Percentiles rank a stretch among this genome's conserved stretches.
Conservation (phyloP, 768 basidiomycete genomes). For the Suillus americanus region DNA sequence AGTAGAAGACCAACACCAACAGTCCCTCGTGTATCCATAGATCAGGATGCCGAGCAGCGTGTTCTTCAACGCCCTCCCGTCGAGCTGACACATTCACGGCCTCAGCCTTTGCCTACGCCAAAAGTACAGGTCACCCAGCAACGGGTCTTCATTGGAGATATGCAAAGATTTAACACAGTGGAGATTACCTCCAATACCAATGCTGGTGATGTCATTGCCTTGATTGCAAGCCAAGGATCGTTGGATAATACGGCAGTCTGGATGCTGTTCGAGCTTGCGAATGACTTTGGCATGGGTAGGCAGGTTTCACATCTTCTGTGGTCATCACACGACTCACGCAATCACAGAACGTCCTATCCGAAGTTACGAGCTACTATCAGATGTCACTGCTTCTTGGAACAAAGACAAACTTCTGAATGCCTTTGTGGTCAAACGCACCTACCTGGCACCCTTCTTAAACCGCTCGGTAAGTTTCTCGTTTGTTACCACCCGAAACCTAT, state of each 20-base stretch:
- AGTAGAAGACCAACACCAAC: constrained; percentile 19
- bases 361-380: constrained; percentile 79
- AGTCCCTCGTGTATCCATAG: constrained; percentile 21
- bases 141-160: constrained; percentile 74
- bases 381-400: constrained; percentile 87
- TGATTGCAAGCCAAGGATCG: constrained; percentile 65
- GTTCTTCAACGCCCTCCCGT: constrained; percentile 32
- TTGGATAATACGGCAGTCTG: constrained; percentile 69
- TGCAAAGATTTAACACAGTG: constrained; percentile 74
- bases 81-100: not conserved
- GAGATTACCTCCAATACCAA: constrained; percentile 66
- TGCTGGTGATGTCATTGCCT: constrained; percentile 70
- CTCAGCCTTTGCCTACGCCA: constrained; percentile 23
- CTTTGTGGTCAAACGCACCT: constrained; percentile 76
- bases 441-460: constrained; percentile 57
- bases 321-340: constrained; percentile 12
- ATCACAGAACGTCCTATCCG: constrained; percentile 82
- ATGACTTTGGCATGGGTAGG: constrained; percentile 92
- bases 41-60: constrained; percentile 22
- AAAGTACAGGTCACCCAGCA: constrained; percentile 51
- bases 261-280: constrained; percentile 90
- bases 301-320: constrained; percentile 10
- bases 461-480: constrained; percentile 48
- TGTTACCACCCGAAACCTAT: constrained; percentile 32
- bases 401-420: constrained; percentile 77